Evolutionary conservation across 345 rosid genomes (phyloP), one percentile per base, ranked within the genome.

Genomic region (Citrus sp.): DNA sequence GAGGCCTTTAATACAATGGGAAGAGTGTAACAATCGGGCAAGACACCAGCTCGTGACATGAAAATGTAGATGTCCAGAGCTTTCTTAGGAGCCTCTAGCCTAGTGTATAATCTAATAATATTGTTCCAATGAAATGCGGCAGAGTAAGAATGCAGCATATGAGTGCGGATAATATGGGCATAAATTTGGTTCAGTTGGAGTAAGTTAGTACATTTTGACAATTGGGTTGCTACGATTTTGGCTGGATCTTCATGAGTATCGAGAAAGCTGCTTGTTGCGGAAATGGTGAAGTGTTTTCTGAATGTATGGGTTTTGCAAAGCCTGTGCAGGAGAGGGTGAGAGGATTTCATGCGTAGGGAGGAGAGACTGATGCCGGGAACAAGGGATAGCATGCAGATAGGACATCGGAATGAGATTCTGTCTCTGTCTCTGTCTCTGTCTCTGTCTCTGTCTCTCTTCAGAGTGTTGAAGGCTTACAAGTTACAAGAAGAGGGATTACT

Each of bases 1-100:
- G 81, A 71, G 14, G 97, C 89, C 84, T 95, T 95, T 49, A 90
- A 75, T 38, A 76, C 74, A 10, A 95, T 89, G 1, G 98, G 99
- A 51, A 95, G 72, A 56, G 98, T 88, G 70, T 87, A 95, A 68
- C 79, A 85, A 80, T 95, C 99, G 0, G 98, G 96, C 42, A 77
- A 59, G 38, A 90, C 84, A 22, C 86, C 83, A 2, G 90, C 85
- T 65, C 90, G 85, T 10, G 84, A 85, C 97, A 95, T 95, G 60
- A 65, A 81, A 0, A 85, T 49, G 61, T 88, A 93, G 59, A 90
- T 71, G 6, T 34, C 77, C 35, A 93, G 56, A 0, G 94, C 88
- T 76, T 84, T 88, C 16, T 67, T 61, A 37, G 97, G 93, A 79
- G 90, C 85, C 25, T 83, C 86, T 32, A 86, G 83, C 63, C 90